phyloP scores from a whole-genome alignment of 2,329 filamentous ascomycete genomes.

The Lomentospora prolificans region DNA sequence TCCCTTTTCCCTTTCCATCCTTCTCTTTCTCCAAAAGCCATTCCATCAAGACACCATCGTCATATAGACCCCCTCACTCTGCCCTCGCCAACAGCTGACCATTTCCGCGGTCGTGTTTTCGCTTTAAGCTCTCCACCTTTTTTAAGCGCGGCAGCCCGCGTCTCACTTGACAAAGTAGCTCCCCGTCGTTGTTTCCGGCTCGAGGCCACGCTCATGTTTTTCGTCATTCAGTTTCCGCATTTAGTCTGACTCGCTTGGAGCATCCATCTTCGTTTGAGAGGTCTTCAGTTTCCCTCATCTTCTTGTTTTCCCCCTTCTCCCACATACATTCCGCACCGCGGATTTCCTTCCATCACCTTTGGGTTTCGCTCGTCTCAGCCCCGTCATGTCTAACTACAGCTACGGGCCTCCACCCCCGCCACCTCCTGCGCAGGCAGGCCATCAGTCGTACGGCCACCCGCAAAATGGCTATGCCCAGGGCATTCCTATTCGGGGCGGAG shows the following conservation, averaged over 20 bases:
- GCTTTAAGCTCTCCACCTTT: not conserved
- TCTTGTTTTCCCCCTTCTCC: not conserved
- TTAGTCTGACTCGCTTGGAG: not conserved
- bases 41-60: not conserved
- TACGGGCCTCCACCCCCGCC: slow-evolving; percentile 40
- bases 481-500: slow-evolving; percentile 16
- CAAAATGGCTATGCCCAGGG: slow-evolving; percentile 8
- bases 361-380: slow-evolving; percentile 8
- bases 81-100: too few relatives aligned
- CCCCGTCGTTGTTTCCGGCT: not conserved
- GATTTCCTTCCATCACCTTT: not conserved
- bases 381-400: slow-evolving; percentile 37
- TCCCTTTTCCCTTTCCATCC: not conserved
- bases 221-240: not conserved
- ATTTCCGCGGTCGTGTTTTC: not conserved
- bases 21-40: not conserved
- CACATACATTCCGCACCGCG: too few relatives aligned
- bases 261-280: not conserved
- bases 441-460: slow-evolving; percentile 29
- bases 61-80: not conserved
- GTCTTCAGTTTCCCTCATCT: not conserved
- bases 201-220: not conserved
- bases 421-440: slow-evolving; percentile 25
- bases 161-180: not conserved
- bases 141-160: slow-evolving; percentile 4